Percentiles rank a stretch among this genome's conserved stretches.
These are phyloP conservation scores for Pseudocercospora fijiensis DNA, from an alignment of 2,329 filamentous ascomycete species.

Conservation along the genomic window DNA sequence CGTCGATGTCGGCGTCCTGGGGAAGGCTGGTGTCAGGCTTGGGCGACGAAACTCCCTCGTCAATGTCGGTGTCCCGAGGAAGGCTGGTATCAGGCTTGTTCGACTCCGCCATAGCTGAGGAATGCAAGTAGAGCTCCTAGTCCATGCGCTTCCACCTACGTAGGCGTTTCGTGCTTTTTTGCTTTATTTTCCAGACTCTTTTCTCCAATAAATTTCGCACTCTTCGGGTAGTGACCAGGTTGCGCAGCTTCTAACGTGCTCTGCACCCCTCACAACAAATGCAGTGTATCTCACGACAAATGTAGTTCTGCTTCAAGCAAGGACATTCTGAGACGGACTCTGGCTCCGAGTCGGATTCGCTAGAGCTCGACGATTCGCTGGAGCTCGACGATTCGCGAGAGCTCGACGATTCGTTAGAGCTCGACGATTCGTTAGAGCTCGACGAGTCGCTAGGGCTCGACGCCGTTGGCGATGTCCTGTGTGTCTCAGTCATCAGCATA, in stretches of 20 bases:
- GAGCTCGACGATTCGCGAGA: background rate
- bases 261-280: background rate
- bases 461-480: background rate
- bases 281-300: background rate
- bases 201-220: too few species aligned
- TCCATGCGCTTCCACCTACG: background rate
- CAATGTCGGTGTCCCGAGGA: too few species aligned
- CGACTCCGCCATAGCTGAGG: background rate
- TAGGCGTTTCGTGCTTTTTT: background rate
- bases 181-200: too few species aligned
- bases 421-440: background rate
- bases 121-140: background rate
- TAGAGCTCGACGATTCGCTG: background rate
- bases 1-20: too few species aligned
- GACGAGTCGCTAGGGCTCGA: background rate
- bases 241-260: background rate
- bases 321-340: background rate
- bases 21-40: too few species aligned
- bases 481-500: conserved; percentile 34
- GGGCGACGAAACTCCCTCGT: too few species aligned
- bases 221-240: background rate
- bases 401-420: background rate
- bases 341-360: background rate
- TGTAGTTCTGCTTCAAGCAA: background rate
- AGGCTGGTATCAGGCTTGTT: too few species aligned